A percentile compares a stretch with the other conserved stretches of the same genome.
phyloP scores from a whole-genome alignment of 805 yeast genomes.

The Brettanomyces nanus region DNA sequence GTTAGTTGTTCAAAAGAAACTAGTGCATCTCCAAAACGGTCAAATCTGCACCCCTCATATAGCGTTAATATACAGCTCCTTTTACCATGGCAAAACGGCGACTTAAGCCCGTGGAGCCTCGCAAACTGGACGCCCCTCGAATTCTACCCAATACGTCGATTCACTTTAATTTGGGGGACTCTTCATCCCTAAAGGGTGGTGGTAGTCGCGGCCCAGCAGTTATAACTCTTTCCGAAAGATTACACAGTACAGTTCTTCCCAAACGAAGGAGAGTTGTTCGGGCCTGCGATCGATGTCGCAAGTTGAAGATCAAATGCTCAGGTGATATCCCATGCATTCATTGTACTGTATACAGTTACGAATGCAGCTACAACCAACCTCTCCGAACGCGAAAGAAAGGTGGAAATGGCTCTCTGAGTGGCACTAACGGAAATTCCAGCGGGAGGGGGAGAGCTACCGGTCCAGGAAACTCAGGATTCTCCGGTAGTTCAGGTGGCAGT shows the following conservation, averaged over 20 bases:
- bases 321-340: conserved; percentile 41
- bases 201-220: too few relatives aligned
- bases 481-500: not conserved
- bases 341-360: conserved; percentile 80
- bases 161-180: not conserved
- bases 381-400: conserved; percentile 28
- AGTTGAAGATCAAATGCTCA: conserved; percentile 44
- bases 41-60: not conserved
- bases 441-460: not conserved
- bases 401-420: too few relatives aligned
- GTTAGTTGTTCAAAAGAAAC: not conserved
- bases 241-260: conserved; percentile 10
- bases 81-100: not conserved
- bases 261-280: conserved; percentile 33
- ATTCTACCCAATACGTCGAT: conserved; percentile 7
- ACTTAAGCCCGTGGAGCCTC: not conserved
- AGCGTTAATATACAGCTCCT: too few relatives aligned
- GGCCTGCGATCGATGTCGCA: conserved; percentile 46
- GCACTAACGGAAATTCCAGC: too few relatives aligned
- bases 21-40: not conserved
- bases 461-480: not conserved
- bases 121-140: conserved; percentile 4
- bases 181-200: too few relatives aligned
- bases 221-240: not conserved
- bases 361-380: conserved; percentile 80